Evolutionary conservation across 1,284 basidiomycete genomes (phyloP).

Genomic region (Sporisorium scitamineum): DNA sequence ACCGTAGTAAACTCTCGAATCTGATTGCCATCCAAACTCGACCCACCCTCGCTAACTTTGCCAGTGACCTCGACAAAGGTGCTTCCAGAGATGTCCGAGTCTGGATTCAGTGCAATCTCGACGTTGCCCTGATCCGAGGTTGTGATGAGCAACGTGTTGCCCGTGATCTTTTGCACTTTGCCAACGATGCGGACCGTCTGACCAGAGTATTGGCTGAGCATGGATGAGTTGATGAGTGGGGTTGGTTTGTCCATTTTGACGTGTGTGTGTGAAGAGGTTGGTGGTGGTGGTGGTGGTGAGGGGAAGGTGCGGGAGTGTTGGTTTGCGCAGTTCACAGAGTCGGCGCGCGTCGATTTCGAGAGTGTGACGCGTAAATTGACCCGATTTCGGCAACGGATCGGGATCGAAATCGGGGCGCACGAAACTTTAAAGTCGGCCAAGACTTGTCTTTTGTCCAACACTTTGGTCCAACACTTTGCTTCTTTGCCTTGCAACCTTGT

Average conservation of each 20-base stretch:
- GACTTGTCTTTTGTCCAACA: background rate
- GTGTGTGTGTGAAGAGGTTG: background rate
- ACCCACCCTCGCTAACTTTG: conserved; percentile 58
- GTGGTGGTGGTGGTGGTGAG: background rate
- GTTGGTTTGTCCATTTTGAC: conserved; percentile 63
- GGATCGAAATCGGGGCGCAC: too few species aligned
- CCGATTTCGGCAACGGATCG: background rate
- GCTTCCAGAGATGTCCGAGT: conserved; percentile 42
- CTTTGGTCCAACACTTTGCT: background rate
- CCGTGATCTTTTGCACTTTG: conserved; percentile 60
- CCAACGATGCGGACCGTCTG: conserved; percentile 63
- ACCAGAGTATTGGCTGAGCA: conserved; percentile 44
- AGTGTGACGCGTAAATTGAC: conserved; percentile 8
- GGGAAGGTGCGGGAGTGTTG: conserved; percentile 10
- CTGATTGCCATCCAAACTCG: conserved; percentile 25
- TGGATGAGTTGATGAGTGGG: conserved; percentile 64
- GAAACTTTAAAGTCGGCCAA: background rate
- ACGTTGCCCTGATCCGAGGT: conserved; percentile 63
- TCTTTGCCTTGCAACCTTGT: too few species aligned
- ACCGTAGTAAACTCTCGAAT: conserved; percentile 53
- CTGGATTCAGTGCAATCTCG: conserved; percentile 58
- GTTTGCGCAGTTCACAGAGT: background rate
- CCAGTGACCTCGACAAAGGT: conserved; percentile 64
- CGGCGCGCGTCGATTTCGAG: conserved; percentile 8
- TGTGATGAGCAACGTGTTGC: conserved; percentile 56